A percentile compares a stretch with the other conserved stretches of the same genome.
These are phyloP conservation scores for Kazachstania psychrophila DNA, from an alignment of 805 yeast species.

Conservation along the genomic window DNA sequence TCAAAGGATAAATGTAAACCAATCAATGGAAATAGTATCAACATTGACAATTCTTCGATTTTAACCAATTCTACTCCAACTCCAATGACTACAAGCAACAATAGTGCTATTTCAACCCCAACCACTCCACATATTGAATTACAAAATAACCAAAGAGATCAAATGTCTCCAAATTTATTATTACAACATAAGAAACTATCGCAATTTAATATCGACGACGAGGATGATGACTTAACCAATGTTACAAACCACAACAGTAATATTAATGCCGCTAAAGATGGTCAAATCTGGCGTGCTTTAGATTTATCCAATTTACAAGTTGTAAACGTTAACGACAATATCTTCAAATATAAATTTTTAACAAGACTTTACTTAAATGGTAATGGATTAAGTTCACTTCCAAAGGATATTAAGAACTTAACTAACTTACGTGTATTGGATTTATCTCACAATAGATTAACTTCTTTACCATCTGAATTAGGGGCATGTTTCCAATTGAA, in stretches of 20 bases:
- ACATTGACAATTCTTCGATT: constrained; percentile 4
- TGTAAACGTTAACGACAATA: constrained; percentile 53
- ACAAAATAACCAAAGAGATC: constrained; percentile 15
- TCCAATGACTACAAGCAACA: constrained; percentile 12
- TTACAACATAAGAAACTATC: constrained; percentile 35
- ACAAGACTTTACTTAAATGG: constrained; percentile 83
- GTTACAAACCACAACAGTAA: constrained; percentile 11
- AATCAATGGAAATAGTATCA: neutral
- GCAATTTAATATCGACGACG: constrained; percentile 37
- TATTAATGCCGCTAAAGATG: constrained; percentile 33
- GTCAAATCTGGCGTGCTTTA: constrained; percentile 88
- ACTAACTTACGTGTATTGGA: constrained; percentile 74
- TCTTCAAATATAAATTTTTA: constrained; percentile 74
- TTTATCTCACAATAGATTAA: constrained; percentile 66
- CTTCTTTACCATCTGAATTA: constrained; percentile 69
- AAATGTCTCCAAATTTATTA: constrained; percentile 21
- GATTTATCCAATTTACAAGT: constrained; percentile 89
- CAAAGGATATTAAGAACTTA: constrained; percentile 57
- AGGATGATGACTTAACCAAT: constrained; percentile 40
- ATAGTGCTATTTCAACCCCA: constrained; percentile 27
- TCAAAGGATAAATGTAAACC: constrained; percentile 6
- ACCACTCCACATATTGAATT: constrained; percentile 27
- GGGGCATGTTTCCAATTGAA: constrained; percentile 75
- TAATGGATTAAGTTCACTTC: constrained; percentile 62
- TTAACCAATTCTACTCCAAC: constrained; percentile 10